These are phyloP conservation scores for Calonectria pauciramosa DNA, from an alignment of 2,329 filamentous ascomycete genomes.

Conservation along the genomic window DNA sequence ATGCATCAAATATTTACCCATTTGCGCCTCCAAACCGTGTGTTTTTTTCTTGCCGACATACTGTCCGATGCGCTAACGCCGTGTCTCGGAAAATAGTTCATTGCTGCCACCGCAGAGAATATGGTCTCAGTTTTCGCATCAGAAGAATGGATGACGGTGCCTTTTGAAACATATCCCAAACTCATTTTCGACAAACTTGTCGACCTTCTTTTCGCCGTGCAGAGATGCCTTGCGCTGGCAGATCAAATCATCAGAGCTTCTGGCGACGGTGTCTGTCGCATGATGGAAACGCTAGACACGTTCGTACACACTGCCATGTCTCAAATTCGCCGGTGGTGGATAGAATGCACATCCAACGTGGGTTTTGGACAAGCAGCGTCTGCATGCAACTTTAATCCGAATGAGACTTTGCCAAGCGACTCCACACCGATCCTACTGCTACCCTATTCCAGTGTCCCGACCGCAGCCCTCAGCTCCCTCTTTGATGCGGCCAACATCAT, in stretches of 20 bases:
- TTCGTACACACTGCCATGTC: neutral
- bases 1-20: conserved; percentile 28
- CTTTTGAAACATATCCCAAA: conserved; percentile 22
- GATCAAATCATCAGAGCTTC: neutral
- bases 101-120: conserved; percentile 26
- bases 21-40: conserved; percentile 22
- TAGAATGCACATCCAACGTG: neutral
- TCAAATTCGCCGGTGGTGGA: conserved; percentile 17
- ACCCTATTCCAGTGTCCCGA: conserved; percentile 2
- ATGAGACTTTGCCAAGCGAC: neutral
- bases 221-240: conserved; percentile 17
- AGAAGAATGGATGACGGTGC: conserved; percentile 20
- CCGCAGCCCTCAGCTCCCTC: conserved; percentile 15
- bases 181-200: conserved; percentile 25
- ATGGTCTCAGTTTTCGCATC: conserved; percentile 20
- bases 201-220: conserved; percentile 20
- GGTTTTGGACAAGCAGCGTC: neutral
- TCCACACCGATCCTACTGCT: neutral
- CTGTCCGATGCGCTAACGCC: neutral
- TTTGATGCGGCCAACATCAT: conserved; percentile 18
- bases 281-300: neutral
- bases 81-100: conserved; percentile 9
- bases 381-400: neutral
- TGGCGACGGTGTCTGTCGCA: neutral
- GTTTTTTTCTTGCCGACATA: neutral